These are phyloP conservation scores for Penicillium nordicum DNA, from an alignment of 2,329 filamentous ascomycete genomes.

Conservation along the genomic window DNA sequence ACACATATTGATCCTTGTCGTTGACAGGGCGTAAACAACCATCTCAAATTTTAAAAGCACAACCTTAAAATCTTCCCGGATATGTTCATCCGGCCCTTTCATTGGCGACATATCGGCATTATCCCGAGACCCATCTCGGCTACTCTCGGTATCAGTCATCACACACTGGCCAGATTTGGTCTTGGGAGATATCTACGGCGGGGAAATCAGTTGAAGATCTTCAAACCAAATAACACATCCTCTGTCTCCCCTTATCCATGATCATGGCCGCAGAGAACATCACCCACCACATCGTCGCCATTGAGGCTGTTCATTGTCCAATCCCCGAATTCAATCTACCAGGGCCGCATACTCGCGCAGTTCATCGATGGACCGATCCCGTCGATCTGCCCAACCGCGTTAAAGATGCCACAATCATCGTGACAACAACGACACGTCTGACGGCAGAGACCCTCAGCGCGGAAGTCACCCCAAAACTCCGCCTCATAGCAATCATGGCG, in stretches of 20 bases:
- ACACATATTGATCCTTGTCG: not conserved
- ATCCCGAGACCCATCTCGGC: not conserved
- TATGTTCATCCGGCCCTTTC: not conserved
- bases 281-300: constrained; percentile 45
- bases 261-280: constrained; percentile 19
- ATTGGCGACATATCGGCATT: not conserved
- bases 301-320: constrained; percentile 46
- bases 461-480: constrained; percentile 42
- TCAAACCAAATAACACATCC: not conserved
- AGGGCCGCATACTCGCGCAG: constrained; percentile 36
- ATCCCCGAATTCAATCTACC: constrained; percentile 42
- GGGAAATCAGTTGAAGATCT: not conserved
- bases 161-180: not conserved
- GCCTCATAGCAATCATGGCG: constrained; percentile 45
- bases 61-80: not conserved
- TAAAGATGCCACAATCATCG: constrained; percentile 47
- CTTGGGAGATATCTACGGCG: not conserved
- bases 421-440: constrained; percentile 37
- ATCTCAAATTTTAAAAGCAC: not conserved
- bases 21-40: not conserved
- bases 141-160: constrained; percentile 1
- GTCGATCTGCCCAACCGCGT: constrained; percentile 36
- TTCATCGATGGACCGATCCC: constrained; percentile 35
- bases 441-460: constrained; percentile 37
- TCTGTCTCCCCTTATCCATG: not conserved